phyloP scores from a whole-genome alignment of 106 monocot genomes.

The Cymbidium sinense region DNA sequence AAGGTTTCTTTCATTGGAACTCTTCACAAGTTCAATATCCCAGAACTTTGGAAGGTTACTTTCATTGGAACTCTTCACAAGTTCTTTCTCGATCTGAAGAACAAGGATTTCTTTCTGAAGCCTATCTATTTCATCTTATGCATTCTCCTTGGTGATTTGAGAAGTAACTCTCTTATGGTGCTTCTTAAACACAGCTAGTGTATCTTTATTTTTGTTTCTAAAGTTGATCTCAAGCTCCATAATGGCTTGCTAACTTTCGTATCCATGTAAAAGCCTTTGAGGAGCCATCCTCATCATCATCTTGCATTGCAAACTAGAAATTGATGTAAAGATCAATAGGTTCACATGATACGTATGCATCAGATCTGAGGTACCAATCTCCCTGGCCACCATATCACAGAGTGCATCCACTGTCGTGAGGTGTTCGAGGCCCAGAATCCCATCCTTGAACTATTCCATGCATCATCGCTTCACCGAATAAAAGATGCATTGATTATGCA shows the following conservation, averaged over 20 bases:
- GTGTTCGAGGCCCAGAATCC: no score
- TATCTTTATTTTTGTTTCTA: neutral
- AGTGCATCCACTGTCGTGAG: no score
- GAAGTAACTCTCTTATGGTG: slow-evolving; percentile 10
- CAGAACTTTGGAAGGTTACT: slow-evolving; percentile 13
- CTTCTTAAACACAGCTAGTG: neutral
- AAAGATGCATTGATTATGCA: no score
- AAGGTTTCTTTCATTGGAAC: slow-evolving; percentile 16
- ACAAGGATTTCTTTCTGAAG: slow-evolving; percentile 25
- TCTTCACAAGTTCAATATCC: slow-evolving; percentile 29
- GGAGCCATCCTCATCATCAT: slow-evolving; percentile 18
- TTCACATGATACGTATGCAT: no score
- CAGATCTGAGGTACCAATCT: no score
- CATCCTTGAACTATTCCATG: no score
- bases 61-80: slow-evolving; percentile 25
- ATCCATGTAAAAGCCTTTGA: slow-evolving; percentile 2
- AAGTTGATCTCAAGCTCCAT: neutral
- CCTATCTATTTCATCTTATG: slow-evolving; percentile 21
- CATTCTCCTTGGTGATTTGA: slow-evolving; percentile 12
- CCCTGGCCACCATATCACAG: no score
- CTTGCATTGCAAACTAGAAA: slow-evolving; percentile 19
- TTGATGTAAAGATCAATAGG: no score
- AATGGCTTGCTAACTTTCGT: neutral
- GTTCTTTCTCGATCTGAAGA: slow-evolving; percentile 35
- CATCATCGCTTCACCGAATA: no score